Base-by-base conservation (phyloP, 352 stramenopile species). In the Phytopythium sindhum region DNA sequence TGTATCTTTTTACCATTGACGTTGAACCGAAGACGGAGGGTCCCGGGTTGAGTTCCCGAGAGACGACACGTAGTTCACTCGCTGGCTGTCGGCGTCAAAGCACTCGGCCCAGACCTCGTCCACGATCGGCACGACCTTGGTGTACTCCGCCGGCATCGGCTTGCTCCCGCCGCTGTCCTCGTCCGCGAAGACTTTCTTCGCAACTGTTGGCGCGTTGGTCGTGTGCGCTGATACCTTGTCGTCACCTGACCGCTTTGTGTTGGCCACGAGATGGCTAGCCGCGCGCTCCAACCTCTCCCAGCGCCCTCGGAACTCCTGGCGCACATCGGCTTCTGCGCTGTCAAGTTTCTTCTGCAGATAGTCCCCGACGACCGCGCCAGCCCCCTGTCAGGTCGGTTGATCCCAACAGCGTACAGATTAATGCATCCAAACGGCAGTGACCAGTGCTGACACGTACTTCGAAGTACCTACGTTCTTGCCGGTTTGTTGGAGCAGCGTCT, bases 291-390 rank as follows among this genome's bases (percentile, higher is more conserved):
- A 50, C 4, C 23, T 73, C 2, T 69, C 56, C 77, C 75, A 84
- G 11, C 75, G 68, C 35, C 81, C 64, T 21, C 62, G 58, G 26
- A 75, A 78, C n/a, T 74, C 64, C 17, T 42, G 51, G 6, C 63
- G 67, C 21, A 86, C 71, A 15, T 70, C 64, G 11, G 64, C 68
- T 12, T 78, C 70, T 41, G 70, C 77, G 8, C 65, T 56, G 24
- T 77, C 67, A 5, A 85, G 63, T 41, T 78, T 86, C 61, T 86
- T 86, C 48, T 85, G 75, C 15, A 82, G 60, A 42, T 67, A 75
- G 48, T 64, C 71, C 33, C 57, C 63, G 26, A 75, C 45, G 28
- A 67, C 69, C 12, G 68, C 65, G 5, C 37, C 52, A 23, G 53
- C 64, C 1, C 61, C 63, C 68, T 75, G 35, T 19, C 7, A 1